phyloP scores from a whole-genome alignment of 2,329 filamentous ascomycete species.

The Diaporthe sp. region DNA sequence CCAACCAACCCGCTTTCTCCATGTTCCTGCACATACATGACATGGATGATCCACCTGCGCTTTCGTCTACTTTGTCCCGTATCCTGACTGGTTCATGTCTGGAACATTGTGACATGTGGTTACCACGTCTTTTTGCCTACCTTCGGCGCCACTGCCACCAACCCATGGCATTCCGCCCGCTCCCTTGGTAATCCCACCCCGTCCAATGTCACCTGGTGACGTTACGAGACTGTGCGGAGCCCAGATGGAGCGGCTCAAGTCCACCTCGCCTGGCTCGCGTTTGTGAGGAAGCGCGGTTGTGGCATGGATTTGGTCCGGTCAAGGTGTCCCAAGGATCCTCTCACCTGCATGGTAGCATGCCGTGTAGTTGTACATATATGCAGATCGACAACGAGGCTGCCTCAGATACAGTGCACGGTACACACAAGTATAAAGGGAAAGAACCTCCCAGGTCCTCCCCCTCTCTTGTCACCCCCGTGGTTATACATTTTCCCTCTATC shows the following conservation, averaged over 20 bases:
- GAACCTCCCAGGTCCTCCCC: conserved; percentile 14
- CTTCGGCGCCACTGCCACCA: conserved; percentile 25
- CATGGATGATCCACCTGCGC: conserved; percentile 18
- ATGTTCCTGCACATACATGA: conserved; percentile 30
- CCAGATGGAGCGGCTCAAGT: not conserved
- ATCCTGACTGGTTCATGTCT: not conserved
- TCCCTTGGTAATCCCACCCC: conserved; percentile 25
- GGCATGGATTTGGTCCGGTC: conserved; percentile 8
- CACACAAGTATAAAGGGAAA: conserved; percentile 36
- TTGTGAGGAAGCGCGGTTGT: not conserved
- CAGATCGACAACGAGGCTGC: conserved; percentile 19
- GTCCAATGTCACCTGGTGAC: not conserved
- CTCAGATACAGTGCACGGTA: conserved; percentile 16
- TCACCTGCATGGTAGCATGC: conserved; percentile 1
- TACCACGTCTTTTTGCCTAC: conserved; percentile 15
- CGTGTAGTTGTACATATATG: not conserved
- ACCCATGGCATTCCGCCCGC: conserved; percentile 16
- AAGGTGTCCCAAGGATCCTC: conserved; percentile 5
- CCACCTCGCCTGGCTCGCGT: conserved; percentile 6
- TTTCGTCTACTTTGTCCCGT: not conserved
- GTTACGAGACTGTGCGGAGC: conserved; percentile 29
- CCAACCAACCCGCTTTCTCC: conserved; percentile 20
- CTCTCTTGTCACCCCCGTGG: not conserved
- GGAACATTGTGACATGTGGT: conserved; percentile 16
- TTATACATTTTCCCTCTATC: not conserved